Conservation (phyloP, 768 basidiomycete species). For the Fomitopsis pulvina region DNA sequence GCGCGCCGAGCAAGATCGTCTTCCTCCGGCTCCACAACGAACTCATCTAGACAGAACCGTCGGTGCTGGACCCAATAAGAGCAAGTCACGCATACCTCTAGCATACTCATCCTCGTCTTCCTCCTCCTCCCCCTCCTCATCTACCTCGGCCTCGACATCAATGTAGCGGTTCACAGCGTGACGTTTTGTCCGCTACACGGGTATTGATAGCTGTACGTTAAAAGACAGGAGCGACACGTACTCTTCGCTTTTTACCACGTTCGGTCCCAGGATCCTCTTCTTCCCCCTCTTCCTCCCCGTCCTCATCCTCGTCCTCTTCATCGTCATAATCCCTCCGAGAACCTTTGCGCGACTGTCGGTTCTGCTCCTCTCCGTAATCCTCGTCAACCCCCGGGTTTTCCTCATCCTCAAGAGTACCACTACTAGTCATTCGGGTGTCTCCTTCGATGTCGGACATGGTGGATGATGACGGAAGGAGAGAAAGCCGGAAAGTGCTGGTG, state of each 20-base stretch:
- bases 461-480: too few relatives aligned
- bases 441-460: slow-evolving; percentile 21
- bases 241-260: slow-evolving; percentile 55
- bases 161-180: slow-evolving; percentile 73
- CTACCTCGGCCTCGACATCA: slow-evolving; percentile 94
- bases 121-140: slow-evolving; percentile 94
- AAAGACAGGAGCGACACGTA: slow-evolving; percentile 20
- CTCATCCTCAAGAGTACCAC: slow-evolving; percentile 9
- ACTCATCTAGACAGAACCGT: slow-evolving; percentile 42
- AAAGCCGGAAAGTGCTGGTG: too few relatives aligned
- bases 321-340: slow-evolving; percentile 32
- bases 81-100: slow-evolving; percentile 27
- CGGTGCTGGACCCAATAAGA: not conserved
- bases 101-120: slow-evolving; percentile 80
- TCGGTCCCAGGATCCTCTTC: slow-evolving; percentile 44
- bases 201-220: slow-evolving; percentile 5
- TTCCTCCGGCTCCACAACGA: slow-evolving; percentile 68
- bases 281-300: slow-evolving; percentile 40
- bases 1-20: slow-evolving; percentile 44
- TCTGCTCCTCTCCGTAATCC: slow-evolving; percentile 33
- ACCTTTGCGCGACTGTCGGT: slow-evolving; percentile 33
- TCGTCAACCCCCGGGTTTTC: slow-evolving; percentile 28
- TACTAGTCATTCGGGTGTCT: slow-evolving; percentile 22
- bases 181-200: slow-evolving; percentile 55
- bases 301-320: slow-evolving; percentile 32